Base-by-base conservation (phyloP, 2,329 filamentous ascomycete genomes). In the Zopfia rhizophila region DNA sequence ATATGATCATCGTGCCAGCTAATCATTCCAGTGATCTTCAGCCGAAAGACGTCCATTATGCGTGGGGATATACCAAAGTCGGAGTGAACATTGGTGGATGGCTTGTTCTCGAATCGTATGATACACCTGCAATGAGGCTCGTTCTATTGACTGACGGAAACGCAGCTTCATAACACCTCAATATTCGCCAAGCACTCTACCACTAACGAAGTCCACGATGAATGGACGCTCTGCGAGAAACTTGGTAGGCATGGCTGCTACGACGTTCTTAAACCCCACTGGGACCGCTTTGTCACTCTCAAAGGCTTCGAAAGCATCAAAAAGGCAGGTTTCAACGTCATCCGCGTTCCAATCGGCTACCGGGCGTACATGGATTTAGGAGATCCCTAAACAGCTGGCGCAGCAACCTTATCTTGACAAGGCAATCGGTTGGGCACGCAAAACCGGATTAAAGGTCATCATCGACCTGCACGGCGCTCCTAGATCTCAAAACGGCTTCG, bases 401-500 rank as follows among this genome's bases (percentile, higher is more conserved):
- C 79, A 3, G 78, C 79, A 4, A n/a, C 65, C 69, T 0, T 84
- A 83, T 53, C 70, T 85, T 4, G 80, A 83, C 47, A 66, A 72
- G 18, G 82, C 81, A 11, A 78, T 84, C 37, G 76, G 75, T 17
- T 85, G 81, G 81, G 82, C 82, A 3, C 63, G 79, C 23, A 66
- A 73, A 29, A 75, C 75, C 0, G 77, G 78, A 1, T 60, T 83
- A 31, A 82, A 83, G 61, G 72, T 85, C 22, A 70, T 83, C 63
- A 79, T 85, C 28, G 82, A 84, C 58, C 69, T 84, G 7, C 82
- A 85, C 56, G 81, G 78, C 21, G 66, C 66, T 8, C 68, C 67
- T 2, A 77, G 77, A 28, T 79, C 75, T 2, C 82, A 85, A 56
- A 85, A 85, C 51, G 83, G 83, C 5, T 85, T 84, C 63, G 83